Evolutionary conservation across 2,329 filamentous ascomycete species (phyloP).

Genomic region (Exophiala sp.): DNA sequence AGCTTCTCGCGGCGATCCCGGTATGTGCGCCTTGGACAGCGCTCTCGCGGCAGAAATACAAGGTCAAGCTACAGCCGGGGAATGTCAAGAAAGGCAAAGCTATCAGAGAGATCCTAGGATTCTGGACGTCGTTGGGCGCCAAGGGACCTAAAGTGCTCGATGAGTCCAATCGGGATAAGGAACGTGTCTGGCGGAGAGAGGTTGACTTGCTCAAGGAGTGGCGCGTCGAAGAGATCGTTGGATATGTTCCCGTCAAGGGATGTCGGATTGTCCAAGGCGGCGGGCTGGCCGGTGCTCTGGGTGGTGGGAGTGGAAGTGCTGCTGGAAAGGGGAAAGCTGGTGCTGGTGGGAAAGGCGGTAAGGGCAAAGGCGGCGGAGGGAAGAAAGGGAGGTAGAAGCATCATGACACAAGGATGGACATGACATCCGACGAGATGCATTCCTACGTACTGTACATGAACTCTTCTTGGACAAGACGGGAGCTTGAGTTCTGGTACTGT

Average conservation of each 20-base stretch:
- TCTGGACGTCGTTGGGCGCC: conserved; percentile 49
- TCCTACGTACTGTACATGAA: too few species aligned
- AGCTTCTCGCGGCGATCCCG: conserved; percentile 57
- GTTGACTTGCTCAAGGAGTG: conserved; percentile 74
- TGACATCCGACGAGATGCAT: not conserved
- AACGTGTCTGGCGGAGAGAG: conserved; percentile 49
- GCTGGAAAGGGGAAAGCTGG: conserved; percentile 11
- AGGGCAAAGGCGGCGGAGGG: conserved; percentile 6
- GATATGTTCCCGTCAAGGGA: conserved; percentile 72
- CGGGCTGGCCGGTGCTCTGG: conserved; percentile 39
- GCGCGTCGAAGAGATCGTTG: conserved; percentile 76
- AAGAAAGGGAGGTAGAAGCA: conserved; percentile 4
- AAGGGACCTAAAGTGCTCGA: conserved; percentile 46
- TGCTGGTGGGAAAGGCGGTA: conserved; percentile 6
- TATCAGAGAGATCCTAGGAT: conserved; percentile 78
- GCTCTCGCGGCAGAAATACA: conserved; percentile 72
- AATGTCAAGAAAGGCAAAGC: conserved; percentile 89
- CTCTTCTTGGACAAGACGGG: too few species aligned
- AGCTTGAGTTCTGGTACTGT: too few species aligned
- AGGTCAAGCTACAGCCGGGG: conserved; percentile 89
- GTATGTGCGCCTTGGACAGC: conserved; percentile 60
- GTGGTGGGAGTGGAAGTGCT: conserved; percentile 33
- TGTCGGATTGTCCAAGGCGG: conserved; percentile 71
- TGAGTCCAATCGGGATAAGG: conserved; percentile 46
- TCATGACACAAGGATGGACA: not conserved